Evolutionary conservation across 2,329 filamentous ascomycete species (phyloP).

Genomic region (Xylariaceae sp.): DNA sequence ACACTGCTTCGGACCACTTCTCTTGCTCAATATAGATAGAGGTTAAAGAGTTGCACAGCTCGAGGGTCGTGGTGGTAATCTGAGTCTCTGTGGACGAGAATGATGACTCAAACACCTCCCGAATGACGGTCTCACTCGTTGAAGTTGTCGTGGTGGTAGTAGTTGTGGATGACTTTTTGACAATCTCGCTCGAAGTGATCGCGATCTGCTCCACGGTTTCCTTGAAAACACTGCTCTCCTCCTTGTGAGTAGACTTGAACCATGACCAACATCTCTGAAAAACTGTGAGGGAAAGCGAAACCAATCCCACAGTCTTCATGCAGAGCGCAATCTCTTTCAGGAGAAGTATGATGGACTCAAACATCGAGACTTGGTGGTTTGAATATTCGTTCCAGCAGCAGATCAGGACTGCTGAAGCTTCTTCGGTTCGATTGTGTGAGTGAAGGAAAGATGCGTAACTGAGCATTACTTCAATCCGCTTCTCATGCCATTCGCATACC

Average conservation of each 20-base stretch:
- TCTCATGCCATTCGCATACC: constrained; percentile 12
- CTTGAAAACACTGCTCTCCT: constrained; percentile 14
- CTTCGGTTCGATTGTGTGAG: constrained; percentile 9
- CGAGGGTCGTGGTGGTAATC: constrained; percentile 12
- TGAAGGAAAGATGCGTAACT: constrained; percentile 12
- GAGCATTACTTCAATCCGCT: constrained; percentile 16
- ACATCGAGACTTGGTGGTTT: constrained; percentile 14
- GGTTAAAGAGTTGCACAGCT: constrained; percentile 13
- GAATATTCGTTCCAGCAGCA: constrained; percentile 17
- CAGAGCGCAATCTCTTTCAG: constrained; percentile 12
- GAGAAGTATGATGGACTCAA: constrained; percentile 14
- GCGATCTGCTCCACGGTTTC: constrained; percentile 16
- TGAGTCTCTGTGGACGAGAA: constrained; percentile 12
- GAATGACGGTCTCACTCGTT: constrained; percentile 13
- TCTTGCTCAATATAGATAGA: constrained; percentile 15
- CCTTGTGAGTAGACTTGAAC: constrained; percentile 16
- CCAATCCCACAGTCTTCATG: constrained; percentile 9
- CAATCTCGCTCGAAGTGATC: constrained; percentile 12
- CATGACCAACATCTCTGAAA: constrained; percentile 17
- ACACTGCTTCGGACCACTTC: constrained; percentile 13
- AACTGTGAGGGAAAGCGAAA: constrained; percentile 14
- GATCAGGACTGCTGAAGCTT: constrained; percentile 14
- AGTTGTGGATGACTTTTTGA: constrained; percentile 11
- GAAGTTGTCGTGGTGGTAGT: constrained; percentile 9
- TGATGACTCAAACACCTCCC: constrained; percentile 16